These are phyloP conservation scores for Taxawa tesnikishii DNA, from an alignment of 2,329 filamentous ascomycete genomes.

Conservation along the genomic window DNA sequence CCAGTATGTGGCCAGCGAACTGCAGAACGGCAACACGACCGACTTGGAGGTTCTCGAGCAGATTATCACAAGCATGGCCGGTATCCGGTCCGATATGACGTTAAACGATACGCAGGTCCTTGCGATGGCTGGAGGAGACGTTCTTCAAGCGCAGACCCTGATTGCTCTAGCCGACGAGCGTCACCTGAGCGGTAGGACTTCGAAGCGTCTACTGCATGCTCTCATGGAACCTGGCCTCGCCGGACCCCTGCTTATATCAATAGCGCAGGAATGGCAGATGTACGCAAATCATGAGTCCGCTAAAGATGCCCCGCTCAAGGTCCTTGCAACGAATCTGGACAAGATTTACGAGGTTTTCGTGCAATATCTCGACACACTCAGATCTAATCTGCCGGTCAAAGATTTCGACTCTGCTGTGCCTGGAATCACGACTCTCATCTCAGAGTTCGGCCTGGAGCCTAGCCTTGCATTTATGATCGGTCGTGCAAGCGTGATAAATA, in stretches of 20 bases:
- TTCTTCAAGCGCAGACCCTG: slow-evolving; percentile 68
- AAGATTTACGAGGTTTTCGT: slow-evolving; percentile 75
- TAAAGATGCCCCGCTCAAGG: slow-evolving; percentile 70
- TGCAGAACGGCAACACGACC: slow-evolving; percentile 71
- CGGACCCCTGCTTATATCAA: slow-evolving; percentile 72
- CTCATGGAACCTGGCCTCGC: slow-evolving; percentile 68
- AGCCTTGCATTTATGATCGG: slow-evolving; percentile 76
- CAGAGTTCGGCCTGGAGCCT: slow-evolving; percentile 66
- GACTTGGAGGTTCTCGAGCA: slow-evolving; percentile 88
- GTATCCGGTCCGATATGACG: slow-evolving; percentile 74
- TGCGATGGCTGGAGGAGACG: slow-evolving; percentile 76
- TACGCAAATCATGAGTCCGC: slow-evolving; percentile 66
- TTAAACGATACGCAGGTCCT: slow-evolving; percentile 81
- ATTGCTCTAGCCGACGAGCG: slow-evolving; percentile 71
- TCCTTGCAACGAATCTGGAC: slow-evolving; percentile 76
- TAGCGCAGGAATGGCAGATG: slow-evolving; percentile 82
- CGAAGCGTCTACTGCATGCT: slow-evolving; percentile 67
- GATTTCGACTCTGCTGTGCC: slow-evolving; percentile 74
- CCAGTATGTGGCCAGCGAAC: slow-evolving; percentile 78
- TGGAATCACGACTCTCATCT: slow-evolving; percentile 58
- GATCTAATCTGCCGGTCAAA: slow-evolving; percentile 60
- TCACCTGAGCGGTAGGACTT: slow-evolving; percentile 53
- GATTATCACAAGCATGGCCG: slow-evolving; percentile 83
- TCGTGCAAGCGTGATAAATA: slow-evolving; percentile 59
- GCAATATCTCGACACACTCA: slow-evolving; percentile 82